Evolutionary conservation across 2,329 filamentous ascomycete genomes (phyloP).

Genomic region (Scedosporium dehoogii): DNA sequence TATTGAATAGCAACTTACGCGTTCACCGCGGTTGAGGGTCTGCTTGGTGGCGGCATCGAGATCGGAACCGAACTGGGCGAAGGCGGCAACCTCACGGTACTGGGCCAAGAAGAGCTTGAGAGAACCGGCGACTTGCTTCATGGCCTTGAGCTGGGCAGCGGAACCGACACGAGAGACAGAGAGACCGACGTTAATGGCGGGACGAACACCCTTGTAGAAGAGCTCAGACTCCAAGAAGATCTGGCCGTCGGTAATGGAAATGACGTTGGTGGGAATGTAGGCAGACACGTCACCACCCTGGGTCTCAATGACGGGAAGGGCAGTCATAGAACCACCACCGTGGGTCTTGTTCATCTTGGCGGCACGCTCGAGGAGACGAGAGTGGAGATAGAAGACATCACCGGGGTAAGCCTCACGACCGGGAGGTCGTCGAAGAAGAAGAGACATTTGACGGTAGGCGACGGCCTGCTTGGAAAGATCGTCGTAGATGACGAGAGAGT

Average conservation of each 20-base stretch:
- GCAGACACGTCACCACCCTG: conserved; percentile 99
- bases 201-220: conserved; percentile 99
- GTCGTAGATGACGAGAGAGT: conserved; percentile 85
- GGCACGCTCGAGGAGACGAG: conserved; percentile 96
- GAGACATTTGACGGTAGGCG: conserved; percentile 97
- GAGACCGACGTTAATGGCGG: conserved; percentile 99
- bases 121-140: conserved; percentile 99
- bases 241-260: conserved; percentile 99
- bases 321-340: conserved; percentile 92
- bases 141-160: conserved; percentile 98
- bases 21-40: conserved; percentile 95
- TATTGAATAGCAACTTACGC: conserved; percentile 49
- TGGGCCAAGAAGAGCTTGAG: conserved; percentile 99
- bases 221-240: conserved; percentile 99
- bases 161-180: conserved; percentile 99
- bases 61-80: conserved; percentile 99
- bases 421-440: conserved; percentile 92
- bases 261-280: conserved; percentile 99
- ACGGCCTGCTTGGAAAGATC: conserved; percentile 98
- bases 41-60: conserved; percentile 98
- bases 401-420: conserved; percentile 99
- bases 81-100: conserved; percentile 99
- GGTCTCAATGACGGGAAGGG: conserved; percentile 96
- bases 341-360: conserved; percentile 98
- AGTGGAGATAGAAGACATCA: conserved; percentile 99